Conservation (phyloP, 2,329 filamentous ascomycete species). For the Setomelanomma holmii region DNA sequence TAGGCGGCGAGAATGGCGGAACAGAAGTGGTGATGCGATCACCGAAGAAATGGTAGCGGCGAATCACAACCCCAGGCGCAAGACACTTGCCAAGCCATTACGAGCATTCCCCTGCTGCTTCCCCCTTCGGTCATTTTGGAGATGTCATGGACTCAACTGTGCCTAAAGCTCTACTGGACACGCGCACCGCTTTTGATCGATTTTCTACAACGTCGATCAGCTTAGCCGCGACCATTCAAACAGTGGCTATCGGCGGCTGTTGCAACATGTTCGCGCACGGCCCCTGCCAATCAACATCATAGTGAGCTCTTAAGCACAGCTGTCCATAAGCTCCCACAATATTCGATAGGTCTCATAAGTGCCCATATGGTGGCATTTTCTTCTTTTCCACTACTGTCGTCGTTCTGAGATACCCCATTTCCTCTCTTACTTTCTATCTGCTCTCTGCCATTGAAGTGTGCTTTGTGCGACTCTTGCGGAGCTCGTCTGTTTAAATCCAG, state of each 20-base stretch:
- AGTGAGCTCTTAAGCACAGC: conserved; percentile 42
- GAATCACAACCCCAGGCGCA: conserved; percentile 33
- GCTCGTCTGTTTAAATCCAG: conserved; percentile 15
- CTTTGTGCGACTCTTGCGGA: conserved; percentile 27
- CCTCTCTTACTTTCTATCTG: conserved; percentile 11
- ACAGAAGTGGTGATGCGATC: conserved; percentile 35
- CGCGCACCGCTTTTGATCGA: background rate
- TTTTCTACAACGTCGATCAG: conserved; percentile 2
- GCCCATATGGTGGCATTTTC: conserved; percentile 30
- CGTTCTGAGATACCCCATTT: conserved; percentile 38
- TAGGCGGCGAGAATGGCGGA: conserved; percentile 28
- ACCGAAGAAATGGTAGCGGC: conserved; percentile 37
- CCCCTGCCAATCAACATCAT: conserved; percentile 36
- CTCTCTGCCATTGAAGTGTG: conserved; percentile 22
- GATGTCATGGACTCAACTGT: background rate
- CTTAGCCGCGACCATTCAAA: conserved; percentile 12
- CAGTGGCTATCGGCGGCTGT: conserved; percentile 19
- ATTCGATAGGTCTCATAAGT: conserved; percentile 17
- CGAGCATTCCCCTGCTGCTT: conserved; percentile 14
- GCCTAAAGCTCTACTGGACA: background rate
- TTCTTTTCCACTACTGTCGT: conserved; percentile 18
- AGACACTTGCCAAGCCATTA: conserved; percentile 24
- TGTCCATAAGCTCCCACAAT: conserved; percentile 42
- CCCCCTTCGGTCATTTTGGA: conserved; percentile 1
- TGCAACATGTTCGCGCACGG: conserved; percentile 33